Evolutionary conservation across 2,329 filamentous ascomycete genomes (phyloP).

Genomic region (Aureobasidium sp.): DNA sequence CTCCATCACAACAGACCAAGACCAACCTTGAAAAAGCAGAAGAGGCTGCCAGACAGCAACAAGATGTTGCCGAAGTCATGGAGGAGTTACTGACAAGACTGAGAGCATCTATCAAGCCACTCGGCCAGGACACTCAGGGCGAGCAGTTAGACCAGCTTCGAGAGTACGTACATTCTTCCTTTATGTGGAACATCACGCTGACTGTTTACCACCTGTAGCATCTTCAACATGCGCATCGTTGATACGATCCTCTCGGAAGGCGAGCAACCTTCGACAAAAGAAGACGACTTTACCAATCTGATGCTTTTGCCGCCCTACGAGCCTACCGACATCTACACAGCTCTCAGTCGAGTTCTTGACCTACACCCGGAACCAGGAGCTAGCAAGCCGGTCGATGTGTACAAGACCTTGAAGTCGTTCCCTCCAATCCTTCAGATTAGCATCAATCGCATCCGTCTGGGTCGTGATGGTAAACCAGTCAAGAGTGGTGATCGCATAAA

Average conservation of each 20-base stretch:
- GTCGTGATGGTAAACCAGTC: slow-evolving; percentile 46
- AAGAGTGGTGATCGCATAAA: slow-evolving; percentile 72
- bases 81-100: slow-evolving; percentile 84
- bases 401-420: slow-evolving; percentile 52
- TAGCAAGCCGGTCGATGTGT: slow-evolving; percentile 44
- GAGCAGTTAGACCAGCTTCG: slow-evolving; percentile 60
- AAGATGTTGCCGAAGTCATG: slow-evolving; percentile 94
- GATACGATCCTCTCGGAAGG: slow-evolving; percentile 31
- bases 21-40: slow-evolving; percentile 41
- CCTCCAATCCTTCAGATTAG: slow-evolving; percentile 84
- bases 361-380: slow-evolving; percentile 61
- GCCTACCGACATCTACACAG: slow-evolving; percentile 65
- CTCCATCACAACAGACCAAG: slow-evolving; percentile 19
- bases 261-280: slow-evolving; percentile 37
- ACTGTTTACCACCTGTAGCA: slow-evolving; percentile 9
- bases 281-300: slow-evolving; percentile 54
- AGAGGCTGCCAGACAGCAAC: slow-evolving; percentile 55
- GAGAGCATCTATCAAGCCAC: slow-evolving; percentile 75
- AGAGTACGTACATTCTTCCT: slow-evolving; percentile 29
- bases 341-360: slow-evolving; percentile 79
- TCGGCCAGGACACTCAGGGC: slow-evolving; percentile 55
- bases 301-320: slow-evolving; percentile 50
- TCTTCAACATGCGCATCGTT: slow-evolving; percentile 21
- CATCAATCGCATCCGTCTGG: slow-evolving; percentile 72
- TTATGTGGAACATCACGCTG: background rate